Evolutionary conservation across 2,329 filamentous ascomycete genomes (phyloP).

Genomic region (Helminthosporium solani): DNA sequence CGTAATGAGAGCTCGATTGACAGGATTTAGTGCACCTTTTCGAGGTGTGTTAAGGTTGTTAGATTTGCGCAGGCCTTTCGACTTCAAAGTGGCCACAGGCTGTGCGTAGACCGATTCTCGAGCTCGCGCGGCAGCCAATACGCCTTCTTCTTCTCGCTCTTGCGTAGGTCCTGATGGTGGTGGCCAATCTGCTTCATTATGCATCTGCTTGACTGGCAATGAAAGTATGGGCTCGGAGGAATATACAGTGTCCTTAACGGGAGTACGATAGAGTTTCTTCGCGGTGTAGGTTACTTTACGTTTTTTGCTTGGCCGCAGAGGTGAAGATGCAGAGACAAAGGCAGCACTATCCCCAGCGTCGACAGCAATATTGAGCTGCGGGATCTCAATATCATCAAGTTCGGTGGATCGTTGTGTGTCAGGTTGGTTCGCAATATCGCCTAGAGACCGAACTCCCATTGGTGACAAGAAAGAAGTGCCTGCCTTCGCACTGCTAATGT

Average conservation of each 20-base stretch:
- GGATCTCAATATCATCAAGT: conserved; percentile 36
- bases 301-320: conserved; percentile 31
- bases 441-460: conserved; percentile 25
- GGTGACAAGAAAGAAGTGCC: background rate
- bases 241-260: conserved; percentile 15
- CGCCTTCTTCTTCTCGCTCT: conserved; percentile 38
- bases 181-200: conserved; percentile 19
- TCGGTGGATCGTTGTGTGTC: conserved; percentile 33
- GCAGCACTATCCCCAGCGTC: conserved; percentile 38
- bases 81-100: conserved; percentile 27
- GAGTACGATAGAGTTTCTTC: conserved; percentile 22
- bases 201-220: conserved; percentile 15
- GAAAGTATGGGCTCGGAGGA: conserved; percentile 12
- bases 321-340: conserved; percentile 23
- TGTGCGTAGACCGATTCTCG: conserved; percentile 18
- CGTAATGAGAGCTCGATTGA: conserved; percentile 24
- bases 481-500: conserved; percentile 16
- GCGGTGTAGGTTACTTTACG: conserved; percentile 29
- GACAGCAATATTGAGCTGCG: conserved; percentile 33
- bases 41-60: conserved; percentile 19
- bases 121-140: conserved; percentile 28
- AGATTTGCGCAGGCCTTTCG: conserved; percentile 14
- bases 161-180: conserved; percentile 24
- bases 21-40: conserved; percentile 31
- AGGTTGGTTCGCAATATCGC: conserved; percentile 40